Evolutionary conservation across 169 alveolate species (phyloP).

Genomic region (Eimeria falciformis): DNA sequence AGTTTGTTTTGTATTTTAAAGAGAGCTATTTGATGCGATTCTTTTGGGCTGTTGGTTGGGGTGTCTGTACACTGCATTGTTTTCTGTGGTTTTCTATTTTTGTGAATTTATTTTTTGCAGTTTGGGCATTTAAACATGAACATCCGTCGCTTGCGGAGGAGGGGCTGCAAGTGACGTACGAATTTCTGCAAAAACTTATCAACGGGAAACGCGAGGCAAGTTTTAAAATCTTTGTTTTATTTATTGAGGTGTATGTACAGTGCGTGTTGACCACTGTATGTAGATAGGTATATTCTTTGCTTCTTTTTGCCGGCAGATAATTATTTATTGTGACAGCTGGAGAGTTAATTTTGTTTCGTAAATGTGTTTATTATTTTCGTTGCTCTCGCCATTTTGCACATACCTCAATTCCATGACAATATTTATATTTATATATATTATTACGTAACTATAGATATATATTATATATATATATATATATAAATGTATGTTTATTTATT

Average conservation of each 20-base stretch:
- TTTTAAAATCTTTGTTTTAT: neutral
- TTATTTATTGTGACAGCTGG: neutral
- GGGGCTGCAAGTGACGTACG: slow-evolving; percentile 84
- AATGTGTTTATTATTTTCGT: neutral
- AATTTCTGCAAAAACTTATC: slow-evolving; percentile 78
- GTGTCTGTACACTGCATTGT: neutral
- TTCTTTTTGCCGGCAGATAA: neutral
- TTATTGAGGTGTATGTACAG: neutral
- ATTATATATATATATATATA: too few relatives aligned
- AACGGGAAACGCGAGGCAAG: slow-evolving; percentile 79
- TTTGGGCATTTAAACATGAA: slow-evolving; percentile 89
- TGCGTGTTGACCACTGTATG: neutral
- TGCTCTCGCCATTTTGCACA: too few relatives aligned
- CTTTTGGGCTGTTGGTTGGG: neutral
- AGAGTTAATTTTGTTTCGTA: neutral
- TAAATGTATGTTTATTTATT: too few relatives aligned
- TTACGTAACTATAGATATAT: neutral
- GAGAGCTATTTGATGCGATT: neutral
- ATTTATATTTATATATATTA: neutral
- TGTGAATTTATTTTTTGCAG: neutral
- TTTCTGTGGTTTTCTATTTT: neutral
- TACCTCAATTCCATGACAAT: too few relatives aligned
- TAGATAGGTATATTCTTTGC: neutral
- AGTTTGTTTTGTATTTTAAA: neutral
- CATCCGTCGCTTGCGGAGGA: slow-evolving; percentile 88